Percentiles rank a stretch among this genome's conserved stretches.
These are phyloP conservation scores for Neckera pumila DNA, from an alignment of 225 moss, liverwort and hornwort genomes.

Conservation along the genomic window DNA sequence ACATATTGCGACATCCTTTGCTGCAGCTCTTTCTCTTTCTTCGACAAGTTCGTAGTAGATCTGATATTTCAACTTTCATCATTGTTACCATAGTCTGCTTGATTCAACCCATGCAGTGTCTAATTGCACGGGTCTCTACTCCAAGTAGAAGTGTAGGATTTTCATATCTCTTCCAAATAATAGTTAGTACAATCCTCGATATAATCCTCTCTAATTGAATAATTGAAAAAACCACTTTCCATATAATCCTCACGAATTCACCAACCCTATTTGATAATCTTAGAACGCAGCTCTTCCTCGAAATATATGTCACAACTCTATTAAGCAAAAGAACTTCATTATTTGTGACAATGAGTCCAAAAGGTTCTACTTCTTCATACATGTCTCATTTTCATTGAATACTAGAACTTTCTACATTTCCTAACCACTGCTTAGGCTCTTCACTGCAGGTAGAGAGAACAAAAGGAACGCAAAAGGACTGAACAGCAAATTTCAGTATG, in stretches of 20 bases:
- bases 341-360: background rate
- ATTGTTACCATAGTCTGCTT: background rate
- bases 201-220: background rate
- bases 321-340: background rate
- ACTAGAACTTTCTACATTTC: background rate
- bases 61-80: conserved; percentile 9
- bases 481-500: background rate
- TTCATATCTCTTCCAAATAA: background rate
- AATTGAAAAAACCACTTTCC: background rate
- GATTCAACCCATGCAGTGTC: background rate
- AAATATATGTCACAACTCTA: background rate
- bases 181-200: background rate
- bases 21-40: conserved; percentile 42
- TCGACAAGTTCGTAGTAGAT: conserved; percentile 88
- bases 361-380: too few relatives aligned
- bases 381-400: background rate
- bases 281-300: background rate
- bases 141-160: background rate
- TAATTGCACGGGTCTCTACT: background rate
- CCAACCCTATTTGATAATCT: background rate
- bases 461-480: background rate
- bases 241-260: background rate
- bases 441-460: background rate
- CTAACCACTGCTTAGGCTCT: background rate
- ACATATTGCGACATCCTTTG: conserved; percentile 80